Percentiles rank a stretch among this genome's conserved stretches.
Evolutionary conservation across 208 protist species (phyloP).

Genomic region (Crithidia brevicula): DNA sequence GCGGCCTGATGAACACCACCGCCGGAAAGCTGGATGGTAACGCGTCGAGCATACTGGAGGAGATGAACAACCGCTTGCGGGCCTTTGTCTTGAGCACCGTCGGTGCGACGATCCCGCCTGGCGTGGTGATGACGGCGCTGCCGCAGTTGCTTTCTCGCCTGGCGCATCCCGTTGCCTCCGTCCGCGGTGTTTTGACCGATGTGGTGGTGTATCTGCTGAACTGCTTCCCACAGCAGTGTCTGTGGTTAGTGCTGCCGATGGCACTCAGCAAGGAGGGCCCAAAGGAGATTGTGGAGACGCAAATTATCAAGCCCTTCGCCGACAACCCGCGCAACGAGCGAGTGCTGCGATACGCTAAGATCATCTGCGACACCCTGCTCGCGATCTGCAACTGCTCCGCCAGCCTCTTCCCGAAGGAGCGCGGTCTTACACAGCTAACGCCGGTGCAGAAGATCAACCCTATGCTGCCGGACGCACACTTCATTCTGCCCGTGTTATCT

Average conservation of each 20-base stretch:
- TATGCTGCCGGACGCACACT: conserved; percentile 43
- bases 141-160: conserved; percentile 93
- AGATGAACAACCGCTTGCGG: conserved; percentile 42
- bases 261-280: conserved; percentile 62
- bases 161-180: conserved; percentile 54
- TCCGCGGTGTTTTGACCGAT: conserved; percentile 64
- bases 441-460: conserved; percentile 65
- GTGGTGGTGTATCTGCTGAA: conserved; percentile 68
- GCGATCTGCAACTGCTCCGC: conserved; percentile 73
- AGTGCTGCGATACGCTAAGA: conserved; percentile 51
- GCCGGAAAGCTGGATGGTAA: conserved; percentile 19
- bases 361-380: conserved; percentile 76
- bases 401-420: conserved; percentile 35
- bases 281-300: conserved; percentile 40
- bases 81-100: conserved; percentile 27
- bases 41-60: conserved; percentile 7
- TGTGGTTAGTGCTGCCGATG: conserved; percentile 90
- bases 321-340: conserved; percentile 31
- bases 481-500: conserved; percentile 75
- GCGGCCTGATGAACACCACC: conserved; percentile 23
- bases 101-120: conserved; percentile 39
- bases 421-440: conserved; percentile 51
- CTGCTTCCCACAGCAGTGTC: conserved; percentile 83
- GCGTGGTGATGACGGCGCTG: conserved; percentile 74
- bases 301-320: conserved; percentile 60